Evolutionary conservation across 2,329 filamentous ascomycete genomes (phyloP), one percentile per base, ranked within the genome.

Genomic region (Sporothrix humicola): DNA sequence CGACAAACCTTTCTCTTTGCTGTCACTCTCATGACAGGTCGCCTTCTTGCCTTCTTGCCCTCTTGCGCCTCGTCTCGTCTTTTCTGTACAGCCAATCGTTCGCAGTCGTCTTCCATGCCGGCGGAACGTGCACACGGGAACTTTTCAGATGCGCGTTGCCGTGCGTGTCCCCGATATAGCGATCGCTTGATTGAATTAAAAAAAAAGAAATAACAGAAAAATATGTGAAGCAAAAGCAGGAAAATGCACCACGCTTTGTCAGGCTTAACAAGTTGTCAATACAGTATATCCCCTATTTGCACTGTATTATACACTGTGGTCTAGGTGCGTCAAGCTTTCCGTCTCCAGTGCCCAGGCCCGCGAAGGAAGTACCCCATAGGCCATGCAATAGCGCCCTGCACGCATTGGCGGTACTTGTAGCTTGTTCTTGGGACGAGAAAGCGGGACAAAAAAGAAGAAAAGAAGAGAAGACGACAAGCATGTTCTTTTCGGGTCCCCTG

Each of bases 81-180:
- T 61, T 3, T 23, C 7, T 17, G 54, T 17, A 46, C 20, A 71
- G n/a, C 68, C 52, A 71, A 71, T 48, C 52, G 48, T 59, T 31
- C 8, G 17, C 31, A 37, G 1, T 37, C 31, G 6, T 37, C 20
- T 50, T 13, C 54, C 42, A 31, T 8, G 42, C 69, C 13, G 56
- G 42, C 7, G 69, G 69, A 50, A 46, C 69, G 69, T 48, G 69
- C 69, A 71, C 42, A 52, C 69, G 56, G 69, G 69, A 46, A 15
- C 42, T 48, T 23, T 26, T 69, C 6, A 56, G 48, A 44, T 69
- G 65, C 65, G 20, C 44, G 23, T 54, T 54, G 65, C 65, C 65
- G 26, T 54, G 46, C n/a, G 59, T 12, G 59, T 63, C n/a, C 52
- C 42, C 54, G 69, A 70, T 70, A 70, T 58, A 70, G 68, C 50